These are phyloP conservation scores for Macrophomina pseudophaseolina DNA, from an alignment of 2,329 filamentous ascomycete genomes.

Conservation along the genomic window DNA sequence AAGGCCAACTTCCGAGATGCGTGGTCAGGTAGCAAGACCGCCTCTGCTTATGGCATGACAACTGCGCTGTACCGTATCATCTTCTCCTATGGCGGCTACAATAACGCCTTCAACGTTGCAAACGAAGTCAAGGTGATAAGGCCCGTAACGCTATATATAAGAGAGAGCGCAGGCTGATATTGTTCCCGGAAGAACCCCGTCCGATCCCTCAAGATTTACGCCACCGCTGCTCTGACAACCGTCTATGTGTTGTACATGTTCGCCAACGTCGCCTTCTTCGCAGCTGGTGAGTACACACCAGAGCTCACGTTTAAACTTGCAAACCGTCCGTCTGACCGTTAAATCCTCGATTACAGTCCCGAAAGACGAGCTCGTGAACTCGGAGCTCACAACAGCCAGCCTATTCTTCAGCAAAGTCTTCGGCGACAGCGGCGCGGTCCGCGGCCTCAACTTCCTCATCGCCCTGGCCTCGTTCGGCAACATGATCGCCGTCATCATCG, in stretches of 20 bases:
- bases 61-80: constrained; percentile 70
- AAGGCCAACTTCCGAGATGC: constrained; percentile 36
- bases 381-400: constrained; percentile 70
- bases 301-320: no score
- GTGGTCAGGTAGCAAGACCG: constrained; percentile 37
- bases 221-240: constrained; percentile 64
- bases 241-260: constrained; percentile 69
- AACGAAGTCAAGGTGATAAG: constrained; percentile 65
- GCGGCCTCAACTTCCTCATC: constrained; percentile 63
- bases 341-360: constrained; percentile 47
- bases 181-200: constrained; percentile 61
- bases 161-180: background rate
- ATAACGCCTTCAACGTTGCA: constrained; percentile 72
- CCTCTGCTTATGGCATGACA: constrained; percentile 50
- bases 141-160: background rate
- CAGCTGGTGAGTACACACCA: constrained; percentile 59
- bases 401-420: constrained; percentile 71
- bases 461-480: constrained; percentile 72
- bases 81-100: constrained; percentile 67
- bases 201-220: constrained; percentile 67
- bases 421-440: constrained; percentile 61
- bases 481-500: constrained; percentile 74
- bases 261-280: constrained; percentile 67
- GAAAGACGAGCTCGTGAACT: constrained; percentile 68
- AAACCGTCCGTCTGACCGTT: no score